phyloP scores from a whole-genome alignment of 2,329 filamentous ascomycete genomes.

The Chrysoporthe puriensis region DNA sequence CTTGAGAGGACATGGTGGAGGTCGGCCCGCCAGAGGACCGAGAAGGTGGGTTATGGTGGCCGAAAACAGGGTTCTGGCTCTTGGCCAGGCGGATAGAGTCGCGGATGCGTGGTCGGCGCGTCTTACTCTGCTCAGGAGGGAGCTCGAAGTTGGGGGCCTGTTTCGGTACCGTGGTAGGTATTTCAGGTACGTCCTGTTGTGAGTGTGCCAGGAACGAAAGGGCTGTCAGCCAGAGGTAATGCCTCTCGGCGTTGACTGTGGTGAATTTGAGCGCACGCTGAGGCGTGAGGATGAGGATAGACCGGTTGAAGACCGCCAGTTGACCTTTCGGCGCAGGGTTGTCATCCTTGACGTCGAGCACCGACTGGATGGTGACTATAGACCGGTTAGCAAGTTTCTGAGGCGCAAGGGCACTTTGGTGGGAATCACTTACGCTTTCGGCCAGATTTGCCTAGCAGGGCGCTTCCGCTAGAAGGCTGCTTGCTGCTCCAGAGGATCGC shows the following conservation, averaged over 20 bases:
- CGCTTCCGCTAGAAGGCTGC: conserved; percentile 85
- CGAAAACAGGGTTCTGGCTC: conserved; percentile 51
- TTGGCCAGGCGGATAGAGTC: conserved; percentile 92
- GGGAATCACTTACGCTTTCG: conserved; percentile 76
- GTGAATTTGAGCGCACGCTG: conserved; percentile 96
- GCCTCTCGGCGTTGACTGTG: conserved; percentile 77
- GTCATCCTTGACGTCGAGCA: conserved; percentile 94
- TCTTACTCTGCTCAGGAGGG: conserved; percentile 45
- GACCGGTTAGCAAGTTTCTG: conserved; percentile 37
- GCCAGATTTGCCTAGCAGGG: conserved; percentile 86
- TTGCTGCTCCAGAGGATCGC: conserved; percentile 98
- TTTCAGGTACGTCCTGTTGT: conserved; percentile 76
- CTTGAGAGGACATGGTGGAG: conserved; percentile 24
- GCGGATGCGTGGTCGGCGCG: conserved; percentile 64
- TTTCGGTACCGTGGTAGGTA: conserved; percentile 57
- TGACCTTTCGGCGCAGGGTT: conserved; percentile 78
- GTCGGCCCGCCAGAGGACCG: conserved; percentile 32
- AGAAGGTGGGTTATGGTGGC: conserved; percentile 37
- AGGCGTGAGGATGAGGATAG: conserved; percentile 92
- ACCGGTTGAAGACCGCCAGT: conserved; percentile 77
- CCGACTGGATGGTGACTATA: conserved; percentile 89
- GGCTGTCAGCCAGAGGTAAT: conserved; percentile 93
- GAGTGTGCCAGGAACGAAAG: conserved; percentile 95
- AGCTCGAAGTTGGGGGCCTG: conserved; percentile 56
- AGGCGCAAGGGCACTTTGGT: background rate